Evolutionary conservation across 2,329 filamentous ascomycete species (phyloP).

Genomic region (Aspergillus glaucus): DNA sequence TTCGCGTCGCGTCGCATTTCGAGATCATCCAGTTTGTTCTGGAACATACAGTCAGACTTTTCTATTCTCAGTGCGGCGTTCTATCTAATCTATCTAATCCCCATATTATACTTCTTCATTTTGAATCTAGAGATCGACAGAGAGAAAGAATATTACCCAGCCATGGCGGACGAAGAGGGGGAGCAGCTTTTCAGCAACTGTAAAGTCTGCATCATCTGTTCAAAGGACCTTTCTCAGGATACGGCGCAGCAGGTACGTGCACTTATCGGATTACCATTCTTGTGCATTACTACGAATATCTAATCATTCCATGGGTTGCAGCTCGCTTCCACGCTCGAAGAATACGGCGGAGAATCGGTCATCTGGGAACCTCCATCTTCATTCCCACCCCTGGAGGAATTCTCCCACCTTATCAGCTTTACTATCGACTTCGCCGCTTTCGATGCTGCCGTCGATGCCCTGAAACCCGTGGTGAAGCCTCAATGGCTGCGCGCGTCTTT

Average conservation of each 20-base stretch:
- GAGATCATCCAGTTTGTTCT: background rate
- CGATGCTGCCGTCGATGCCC: constrained; percentile 62
- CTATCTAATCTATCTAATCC: background rate
- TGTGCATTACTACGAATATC: background rate
- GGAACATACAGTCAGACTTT: background rate
- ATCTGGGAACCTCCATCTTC: constrained; percentile 33
- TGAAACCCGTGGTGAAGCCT: constrained; percentile 78
- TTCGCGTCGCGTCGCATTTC: constrained; percentile 17
- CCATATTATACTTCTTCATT: background rate
- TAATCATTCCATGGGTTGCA: constrained; percentile 20
- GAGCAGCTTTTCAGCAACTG: constrained; percentile 40
- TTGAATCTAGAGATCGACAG: too few species aligned
- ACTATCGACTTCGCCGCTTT: constrained; percentile 93
- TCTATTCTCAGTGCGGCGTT: background rate
- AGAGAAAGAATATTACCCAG: constrained; percentile 1
- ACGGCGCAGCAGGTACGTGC: constrained; percentile 34
- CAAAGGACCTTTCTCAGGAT: constrained; percentile 33
- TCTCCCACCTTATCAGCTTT: constrained; percentile 64
- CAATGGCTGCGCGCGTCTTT: constrained; percentile 73
- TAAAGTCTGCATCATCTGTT: constrained; percentile 41
- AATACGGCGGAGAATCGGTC: constrained; percentile 45
- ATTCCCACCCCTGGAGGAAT: constrained; percentile 37
- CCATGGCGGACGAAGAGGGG: constrained; percentile 24
- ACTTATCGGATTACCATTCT: background rate
- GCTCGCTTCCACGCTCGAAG: constrained; percentile 42